These are phyloP conservation scores for Raphanus hybrid DNA, from an alignment of 441 rosid genomes.

Conservation along the genomic window DNA sequence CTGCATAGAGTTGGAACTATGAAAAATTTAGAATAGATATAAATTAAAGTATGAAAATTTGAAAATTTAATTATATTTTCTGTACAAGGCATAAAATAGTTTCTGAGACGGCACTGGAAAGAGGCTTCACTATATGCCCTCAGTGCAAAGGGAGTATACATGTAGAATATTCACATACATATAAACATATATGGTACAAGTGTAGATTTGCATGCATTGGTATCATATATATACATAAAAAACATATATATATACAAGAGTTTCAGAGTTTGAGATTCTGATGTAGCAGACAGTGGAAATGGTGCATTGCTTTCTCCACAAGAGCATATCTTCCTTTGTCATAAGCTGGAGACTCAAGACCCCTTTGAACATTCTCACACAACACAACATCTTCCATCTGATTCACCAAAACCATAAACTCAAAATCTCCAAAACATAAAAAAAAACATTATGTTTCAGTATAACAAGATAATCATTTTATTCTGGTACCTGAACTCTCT, in stretches of 20 bases:
- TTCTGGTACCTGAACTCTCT: conserved; percentile 70
- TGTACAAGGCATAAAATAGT: no score
- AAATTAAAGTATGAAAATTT: no score
- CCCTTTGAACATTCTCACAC: conserved; percentile 85
- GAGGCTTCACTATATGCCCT: no score
- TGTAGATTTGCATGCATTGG: background rate
- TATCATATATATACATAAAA: background rate
- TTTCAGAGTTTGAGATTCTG: conserved; percentile 41
- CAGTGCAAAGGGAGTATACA: no score
- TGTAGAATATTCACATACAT: no score
- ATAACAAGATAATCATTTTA: background rate
- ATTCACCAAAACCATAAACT: conserved; percentile 19
- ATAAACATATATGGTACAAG: background rate
- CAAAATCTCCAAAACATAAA: background rate
- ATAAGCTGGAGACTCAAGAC: conserved; percentile 80
- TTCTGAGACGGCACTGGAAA: no score
- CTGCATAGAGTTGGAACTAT: no score
- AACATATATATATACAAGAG: background rate
- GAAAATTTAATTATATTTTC: no score
- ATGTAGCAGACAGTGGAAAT: conserved; percentile 56
- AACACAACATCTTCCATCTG: conserved; percentile 81
- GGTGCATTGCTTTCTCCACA: conserved; percentile 81
- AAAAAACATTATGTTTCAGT: background rate
- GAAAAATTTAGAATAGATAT: no score
- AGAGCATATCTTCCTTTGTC: conserved; percentile 71